Evolutionary conservation across 2,329 filamentous ascomycete species (phyloP).

Genomic region (Colletotrichum salicis): DNA sequence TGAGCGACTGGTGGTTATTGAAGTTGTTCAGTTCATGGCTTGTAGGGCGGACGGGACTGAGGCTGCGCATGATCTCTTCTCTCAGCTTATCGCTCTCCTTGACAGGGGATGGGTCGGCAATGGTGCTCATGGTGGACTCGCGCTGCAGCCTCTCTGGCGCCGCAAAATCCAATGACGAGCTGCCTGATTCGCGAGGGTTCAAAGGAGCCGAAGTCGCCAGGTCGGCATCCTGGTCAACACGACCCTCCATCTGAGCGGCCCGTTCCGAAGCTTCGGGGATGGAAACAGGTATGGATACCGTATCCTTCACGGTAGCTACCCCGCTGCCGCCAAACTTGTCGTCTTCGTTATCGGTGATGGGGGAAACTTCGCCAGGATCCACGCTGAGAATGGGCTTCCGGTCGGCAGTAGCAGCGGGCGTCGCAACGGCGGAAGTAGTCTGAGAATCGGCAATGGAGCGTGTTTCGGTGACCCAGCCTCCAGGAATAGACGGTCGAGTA

Average conservation of each 20-base stretch:
- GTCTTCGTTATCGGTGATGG: constrained; percentile 36
- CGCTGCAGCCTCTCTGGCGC: constrained; percentile 51
- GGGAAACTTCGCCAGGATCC: constrained; percentile 36
- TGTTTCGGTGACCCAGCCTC: constrained; percentile 45
- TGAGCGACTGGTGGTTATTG: not conserved
- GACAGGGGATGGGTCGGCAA: constrained; percentile 62
- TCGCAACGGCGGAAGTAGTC: constrained; percentile 3
- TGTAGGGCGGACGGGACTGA: constrained; percentile 61
- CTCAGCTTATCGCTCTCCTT: constrained; percentile 77
- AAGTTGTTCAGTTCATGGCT: constrained; percentile 27
- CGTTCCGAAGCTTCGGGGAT: constrained; percentile 8
- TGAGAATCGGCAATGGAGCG: constrained; percentile 6
- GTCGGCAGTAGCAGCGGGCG: not conserved
- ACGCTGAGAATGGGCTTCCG: constrained; percentile 1
- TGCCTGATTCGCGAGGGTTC: constrained; percentile 35
- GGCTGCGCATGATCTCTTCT: constrained; percentile 79
- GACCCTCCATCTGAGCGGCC: not conserved
- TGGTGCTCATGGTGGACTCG: constrained; percentile 58
- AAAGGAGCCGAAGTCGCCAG: constrained; percentile 34
- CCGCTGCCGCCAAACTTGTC: constrained; percentile 12
- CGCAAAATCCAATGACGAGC: constrained; percentile 46
- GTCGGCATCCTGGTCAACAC: constrained; percentile 1
- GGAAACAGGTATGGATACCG: constrained; percentile 17
- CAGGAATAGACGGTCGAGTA: constrained; percentile 43
- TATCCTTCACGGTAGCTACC: constrained; percentile 1